Base-by-base conservation (phyloP, 2,329 filamentous ascomycete genomes). In the Onygenales sp. region DNA sequence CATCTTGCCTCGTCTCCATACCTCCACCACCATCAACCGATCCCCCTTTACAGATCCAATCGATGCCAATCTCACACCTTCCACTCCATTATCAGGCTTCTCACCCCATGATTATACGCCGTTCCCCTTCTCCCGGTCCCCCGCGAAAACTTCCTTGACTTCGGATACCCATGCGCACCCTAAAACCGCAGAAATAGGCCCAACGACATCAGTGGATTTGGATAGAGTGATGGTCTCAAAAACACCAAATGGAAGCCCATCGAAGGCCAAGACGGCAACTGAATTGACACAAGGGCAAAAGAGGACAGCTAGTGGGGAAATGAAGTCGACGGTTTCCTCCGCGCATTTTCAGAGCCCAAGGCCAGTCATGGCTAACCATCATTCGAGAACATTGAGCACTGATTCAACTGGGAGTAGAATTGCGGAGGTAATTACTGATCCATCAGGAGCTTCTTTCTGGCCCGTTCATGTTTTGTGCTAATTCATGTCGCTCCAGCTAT, bases 271-370 rank as follows among this genome's bases (percentile, higher is more conserved):
- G 42, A 46, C 39, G 9, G 41, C 42, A 11, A 43, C 50, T 31
- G 56, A 52, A 41, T 50, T 61, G 50, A 57, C 55, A 33, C 59
- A 60, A 9, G 76, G 79, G 14, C 81, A 82, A 57, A 94, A 94
- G 72, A 80, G 89, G 60, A 92, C 82, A 62, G 87, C 87, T 36
- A 85, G 87, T 64, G 89, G 88, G 43, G 75, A 81, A 49, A 76
- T 90, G 54, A 94, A 90, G 70, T 68, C 75, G 58, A 58, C 59
- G 5, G 55, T 58, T 39, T 56, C 61, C 31, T 41, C 57, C n/a
- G 52, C 54, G 41, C 51, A 50, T 46, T 47, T 57, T 36, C 61
- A 58, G 43, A 72, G 73, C 27, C 69, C 60, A 31, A 38, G 55
- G 43, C 42, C 54, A 63, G 56, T 50, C 59, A 59, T 21, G 21